phyloP scores from a whole-genome alignment of 2,329 filamentous ascomycete genomes.

The Pseudocercospora eumusae region DNA sequence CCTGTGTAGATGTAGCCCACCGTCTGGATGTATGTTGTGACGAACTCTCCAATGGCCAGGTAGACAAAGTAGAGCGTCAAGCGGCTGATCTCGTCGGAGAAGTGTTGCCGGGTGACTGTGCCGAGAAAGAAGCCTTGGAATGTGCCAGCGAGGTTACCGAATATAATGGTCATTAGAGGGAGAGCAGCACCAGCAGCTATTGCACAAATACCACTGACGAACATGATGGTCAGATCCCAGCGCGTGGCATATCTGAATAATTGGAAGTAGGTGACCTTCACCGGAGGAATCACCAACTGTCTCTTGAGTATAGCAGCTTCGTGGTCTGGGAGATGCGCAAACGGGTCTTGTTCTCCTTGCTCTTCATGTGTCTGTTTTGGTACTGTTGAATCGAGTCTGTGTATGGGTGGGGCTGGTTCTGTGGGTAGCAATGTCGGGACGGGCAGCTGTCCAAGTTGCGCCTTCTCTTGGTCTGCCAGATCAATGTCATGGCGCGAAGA shows the following conservation, averaged over 20 bases:
- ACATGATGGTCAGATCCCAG: slow-evolving; percentile 46
- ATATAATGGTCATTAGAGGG: slow-evolving; percentile 57
- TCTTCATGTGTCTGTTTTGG: slow-evolving; percentile 30
- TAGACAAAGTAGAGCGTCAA: slow-evolving; percentile 84
- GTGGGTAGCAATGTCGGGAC: slow-evolving; percentile 33
- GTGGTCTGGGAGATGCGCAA: slow-evolving; percentile 43
- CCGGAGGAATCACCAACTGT: slow-evolving; percentile 47
- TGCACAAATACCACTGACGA: slow-evolving; percentile 41
- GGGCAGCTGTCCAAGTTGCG: slow-evolving; percentile 35
- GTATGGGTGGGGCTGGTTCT: slow-evolving; percentile 34
- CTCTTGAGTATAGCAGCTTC: slow-evolving; percentile 41
- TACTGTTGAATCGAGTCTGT: slow-evolving; percentile 31
- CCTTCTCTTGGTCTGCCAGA: slow-evolving; percentile 36
- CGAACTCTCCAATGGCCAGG: slow-evolving; percentile 76
- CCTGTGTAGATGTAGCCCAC: slow-evolving; percentile 78
- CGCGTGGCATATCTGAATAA: slow-evolving; percentile 50
- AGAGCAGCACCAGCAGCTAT: slow-evolving; percentile 41
- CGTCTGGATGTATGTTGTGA: slow-evolving; percentile 75
- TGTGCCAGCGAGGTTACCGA: slow-evolving; percentile 71
- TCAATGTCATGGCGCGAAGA: slow-evolving; percentile 28
- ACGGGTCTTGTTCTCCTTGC: slow-evolving; percentile 36
- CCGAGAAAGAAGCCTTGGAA: slow-evolving; percentile 65
- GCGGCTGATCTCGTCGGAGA: slow-evolving; percentile 60
- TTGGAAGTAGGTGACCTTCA: slow-evolving; percentile 45
- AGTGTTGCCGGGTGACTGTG: slow-evolving; percentile 54